phyloP scores from a whole-genome alignment of 208 protist species.

The Acanthamoeba quina region DNA sequence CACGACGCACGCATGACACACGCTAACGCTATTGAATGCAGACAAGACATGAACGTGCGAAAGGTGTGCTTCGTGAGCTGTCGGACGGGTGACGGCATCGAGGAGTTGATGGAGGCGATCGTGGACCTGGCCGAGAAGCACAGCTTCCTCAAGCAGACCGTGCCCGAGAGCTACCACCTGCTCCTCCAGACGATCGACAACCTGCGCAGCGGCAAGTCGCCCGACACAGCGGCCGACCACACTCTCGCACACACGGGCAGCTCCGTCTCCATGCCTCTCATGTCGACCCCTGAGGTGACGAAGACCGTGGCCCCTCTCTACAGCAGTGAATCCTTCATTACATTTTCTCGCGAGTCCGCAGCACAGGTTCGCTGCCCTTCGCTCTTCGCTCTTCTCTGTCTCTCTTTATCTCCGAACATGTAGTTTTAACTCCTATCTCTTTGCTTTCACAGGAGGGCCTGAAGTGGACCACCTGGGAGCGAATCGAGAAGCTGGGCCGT shows the following conservation, averaged over 20 bases:
- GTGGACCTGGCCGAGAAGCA: slow-evolving; percentile 10
- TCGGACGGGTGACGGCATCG: slow-evolving; percentile 9
- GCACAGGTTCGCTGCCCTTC: not conserved
- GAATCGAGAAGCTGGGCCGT: not conserved
- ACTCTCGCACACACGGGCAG: not conserved
- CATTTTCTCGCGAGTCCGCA: not conserved
- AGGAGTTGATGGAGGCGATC: slow-evolving; percentile 31
- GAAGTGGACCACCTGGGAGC: not conserved
- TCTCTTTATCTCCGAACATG: not conserved
- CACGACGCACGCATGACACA: not conserved
- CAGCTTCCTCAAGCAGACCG: slow-evolving; percentile 46
- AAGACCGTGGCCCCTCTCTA: not conserved
- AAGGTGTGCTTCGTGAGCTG: slow-evolving; percentile 51
- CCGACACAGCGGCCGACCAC: not conserved
- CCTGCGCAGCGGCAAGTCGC: not conserved
- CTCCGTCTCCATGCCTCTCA: not conserved
- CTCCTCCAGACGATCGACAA: slow-evolving; percentile 8
- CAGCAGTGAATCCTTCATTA: not conserved
- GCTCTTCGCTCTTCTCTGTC: not conserved
- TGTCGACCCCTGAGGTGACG: not conserved
- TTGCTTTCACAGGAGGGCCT: not conserved
- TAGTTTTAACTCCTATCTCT: not conserved
- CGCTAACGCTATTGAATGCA: not conserved
- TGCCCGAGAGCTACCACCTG: slow-evolving; percentile 31
- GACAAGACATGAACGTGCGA: not conserved